Conservation (phyloP, 2,329 filamentous ascomycete genomes). For the Chaetomiaceae sp. region DNA sequence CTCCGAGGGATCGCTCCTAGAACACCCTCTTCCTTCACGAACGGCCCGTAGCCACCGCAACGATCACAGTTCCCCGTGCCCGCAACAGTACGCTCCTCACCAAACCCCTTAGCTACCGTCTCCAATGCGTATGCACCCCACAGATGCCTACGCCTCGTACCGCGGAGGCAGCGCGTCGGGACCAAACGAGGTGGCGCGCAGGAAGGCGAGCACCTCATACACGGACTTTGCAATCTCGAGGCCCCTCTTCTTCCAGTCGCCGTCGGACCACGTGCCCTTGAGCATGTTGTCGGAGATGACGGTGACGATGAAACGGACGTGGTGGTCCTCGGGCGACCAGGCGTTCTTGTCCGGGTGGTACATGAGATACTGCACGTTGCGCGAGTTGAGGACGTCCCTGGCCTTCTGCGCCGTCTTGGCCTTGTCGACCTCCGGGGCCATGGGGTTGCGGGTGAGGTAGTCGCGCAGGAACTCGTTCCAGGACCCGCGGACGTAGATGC, state of each 20-base stretch:
- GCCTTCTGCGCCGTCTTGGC: slow-evolving; percentile 28
- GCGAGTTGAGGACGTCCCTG: slow-evolving; percentile 30
- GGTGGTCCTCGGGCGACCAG: slow-evolving; percentile 36
- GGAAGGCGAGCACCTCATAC: slow-evolving; percentile 36
- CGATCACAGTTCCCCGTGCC: too few relatives aligned
- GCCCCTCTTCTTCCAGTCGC: slow-evolving; percentile 30
- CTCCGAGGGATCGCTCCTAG: too few relatives aligned
- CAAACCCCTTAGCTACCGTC: too few relatives aligned
- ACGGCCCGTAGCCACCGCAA: too few relatives aligned
- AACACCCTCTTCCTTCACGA: too few relatives aligned
- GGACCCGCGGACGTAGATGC: slow-evolving; percentile 31
- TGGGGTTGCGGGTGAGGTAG: slow-evolving; percentile 26
- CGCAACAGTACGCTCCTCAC: too few relatives aligned
- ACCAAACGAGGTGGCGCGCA: slow-evolving; percentile 25
- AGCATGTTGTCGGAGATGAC: slow-evolving; percentile 35
- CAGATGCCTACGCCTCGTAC: slow-evolving; percentile 23
- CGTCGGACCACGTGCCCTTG: slow-evolving; percentile 31
- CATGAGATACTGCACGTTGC: slow-evolving; percentile 30
- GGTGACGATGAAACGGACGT: slow-evolving; percentile 36
- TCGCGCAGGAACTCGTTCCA: slow-evolving; percentile 37
- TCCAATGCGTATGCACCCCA: background rate
- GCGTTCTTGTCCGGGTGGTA: slow-evolving; percentile 35
- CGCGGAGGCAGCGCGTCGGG: slow-evolving; percentile 28
- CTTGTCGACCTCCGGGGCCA: slow-evolving; percentile 34
- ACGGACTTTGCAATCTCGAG: slow-evolving; percentile 33